Conservation (phyloP, 1,139 yeast genomes). For the Pichia kudriavzevii region DNA sequence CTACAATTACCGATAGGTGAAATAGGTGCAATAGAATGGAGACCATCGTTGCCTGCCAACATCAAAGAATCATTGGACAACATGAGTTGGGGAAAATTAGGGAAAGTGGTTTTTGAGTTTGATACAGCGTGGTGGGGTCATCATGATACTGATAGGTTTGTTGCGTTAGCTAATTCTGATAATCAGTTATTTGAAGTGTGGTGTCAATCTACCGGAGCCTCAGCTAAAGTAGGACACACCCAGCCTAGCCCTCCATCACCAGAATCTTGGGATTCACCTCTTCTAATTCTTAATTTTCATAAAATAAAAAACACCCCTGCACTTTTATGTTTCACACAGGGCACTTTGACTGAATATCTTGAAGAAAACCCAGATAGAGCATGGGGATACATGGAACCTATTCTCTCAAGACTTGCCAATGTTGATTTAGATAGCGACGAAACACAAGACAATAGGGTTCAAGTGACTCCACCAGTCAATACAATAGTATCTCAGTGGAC, state of each 20-base stretch:
- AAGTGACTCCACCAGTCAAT: constrained; percentile 35
- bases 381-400: constrained; percentile 39
- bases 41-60: constrained; percentile 46
- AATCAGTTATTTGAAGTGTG: constrained; percentile 5
- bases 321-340: constrained; percentile 56
- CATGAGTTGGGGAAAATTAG: constrained; percentile 64
- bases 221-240: too few species aligned
- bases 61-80: constrained; percentile 39
- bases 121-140: constrained; percentile 57
- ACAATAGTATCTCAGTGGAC: constrained; percentile 64
- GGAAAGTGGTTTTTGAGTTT: constrained; percentile 73
- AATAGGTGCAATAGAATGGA: constrained; percentile 46
- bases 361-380: constrained; percentile 36
- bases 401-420: constrained; percentile 24
- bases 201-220: too few species aligned
- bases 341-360: constrained; percentile 53
- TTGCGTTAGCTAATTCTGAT: constrained; percentile 37
- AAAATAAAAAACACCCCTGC: constrained; percentile 37
- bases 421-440: constrained; percentile 1
- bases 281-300: constrained; percentile 39
- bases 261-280: constrained; percentile 43
- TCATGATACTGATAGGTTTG: constrained; percentile 41
- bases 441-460: too few species aligned
- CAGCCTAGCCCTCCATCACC: constrained; percentile 17
- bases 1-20: constrained; percentile 32